A percentile compares a stretch with the other conserved stretches of the same genome.
phyloP scores from a whole-genome alignment of 495 filamentous ascomycete species.

The Xylaria palmicola region DNA sequence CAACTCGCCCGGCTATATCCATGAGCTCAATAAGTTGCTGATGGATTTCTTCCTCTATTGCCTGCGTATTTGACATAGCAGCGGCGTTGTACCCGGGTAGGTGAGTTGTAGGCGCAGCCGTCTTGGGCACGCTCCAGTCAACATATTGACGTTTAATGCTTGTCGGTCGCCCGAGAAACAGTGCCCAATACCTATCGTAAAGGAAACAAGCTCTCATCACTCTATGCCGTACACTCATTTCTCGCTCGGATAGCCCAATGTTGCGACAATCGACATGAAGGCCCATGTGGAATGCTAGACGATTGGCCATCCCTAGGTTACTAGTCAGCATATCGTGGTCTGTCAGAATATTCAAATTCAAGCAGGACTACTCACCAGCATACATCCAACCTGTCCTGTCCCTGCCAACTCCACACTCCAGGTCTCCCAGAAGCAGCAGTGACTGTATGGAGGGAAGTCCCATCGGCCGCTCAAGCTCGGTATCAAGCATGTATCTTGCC shows the following conservation, averaged over 20 bases:
- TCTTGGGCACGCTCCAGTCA: conserved; percentile 40
- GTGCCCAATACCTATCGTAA: conserved; percentile 52
- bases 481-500: conserved; percentile 52
- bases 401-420: conserved; percentile 52
- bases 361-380: conserved; percentile 30
- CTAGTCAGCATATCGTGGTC: conserved; percentile 8
- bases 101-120: conserved; percentile 27
- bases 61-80: neutral
- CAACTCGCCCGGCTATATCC: conserved; percentile 51
- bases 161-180: conserved; percentile 51
- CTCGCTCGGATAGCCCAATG: conserved; percentile 38
- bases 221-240: conserved; percentile 44
- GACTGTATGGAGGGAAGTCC: conserved; percentile 52
- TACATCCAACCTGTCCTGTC: conserved; percentile 56
- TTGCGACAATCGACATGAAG: conserved; percentile 43
- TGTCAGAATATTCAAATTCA: neutral
- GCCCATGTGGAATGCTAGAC: conserved; percentile 51
- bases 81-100: neutral
- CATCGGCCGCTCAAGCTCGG: conserved; percentile 50
- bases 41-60: conserved; percentile 38
- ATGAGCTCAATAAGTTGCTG: conserved; percentile 50
- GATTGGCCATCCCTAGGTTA: conserved; percentile 43
- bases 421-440: conserved; percentile 49
- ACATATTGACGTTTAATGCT: conserved; percentile 52
- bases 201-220: conserved; percentile 51